phyloP scores from a whole-genome alignment of 129 eudicot genomes.

The Centaurea solstitialis region DNA sequence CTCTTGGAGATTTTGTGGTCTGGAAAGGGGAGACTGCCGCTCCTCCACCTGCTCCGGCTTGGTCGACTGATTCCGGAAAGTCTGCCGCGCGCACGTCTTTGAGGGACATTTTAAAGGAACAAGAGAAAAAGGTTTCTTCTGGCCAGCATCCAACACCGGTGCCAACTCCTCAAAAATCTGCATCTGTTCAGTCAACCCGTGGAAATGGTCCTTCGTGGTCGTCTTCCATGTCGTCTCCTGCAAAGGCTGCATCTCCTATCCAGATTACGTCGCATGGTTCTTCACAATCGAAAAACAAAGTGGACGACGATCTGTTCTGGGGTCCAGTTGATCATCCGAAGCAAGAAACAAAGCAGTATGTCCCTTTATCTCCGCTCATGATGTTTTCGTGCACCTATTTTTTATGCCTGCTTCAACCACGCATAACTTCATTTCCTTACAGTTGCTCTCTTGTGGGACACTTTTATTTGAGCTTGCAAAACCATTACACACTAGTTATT shows the following conservation, averaged over 20 bases:
- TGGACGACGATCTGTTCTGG: slow-evolving; percentile 93
- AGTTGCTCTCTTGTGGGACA: background rate
- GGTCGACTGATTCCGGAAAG: slow-evolving; percentile 90
- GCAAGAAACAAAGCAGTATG: slow-evolving; percentile 79
- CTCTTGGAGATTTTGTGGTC: slow-evolving; percentile 83
- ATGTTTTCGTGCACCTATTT: background rate
- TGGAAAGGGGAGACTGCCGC: slow-evolving; percentile 82
- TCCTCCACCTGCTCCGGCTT: slow-evolving; percentile 79
- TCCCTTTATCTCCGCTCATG: background rate
- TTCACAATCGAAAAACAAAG: slow-evolving; percentile 56
- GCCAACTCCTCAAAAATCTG: slow-evolving; percentile 51
- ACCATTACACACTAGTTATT: background rate
- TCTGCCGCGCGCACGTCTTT: slow-evolving; percentile 52
- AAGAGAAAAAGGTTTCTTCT: slow-evolving; percentile 57
- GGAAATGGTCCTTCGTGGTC: slow-evolving; percentile 63
- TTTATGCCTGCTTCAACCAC: background rate
- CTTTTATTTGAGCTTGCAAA: background rate
- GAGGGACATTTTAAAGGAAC: slow-evolving; percentile 93
- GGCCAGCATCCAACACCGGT: slow-evolving; percentile 29
- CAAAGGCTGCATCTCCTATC: slow-evolving; percentile 63
- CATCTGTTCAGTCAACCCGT: slow-evolving; percentile 43
- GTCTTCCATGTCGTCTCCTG: slow-evolving; percentile 47
- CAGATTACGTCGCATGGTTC: slow-evolving; percentile 41
- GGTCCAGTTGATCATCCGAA: slow-evolving; percentile 88
- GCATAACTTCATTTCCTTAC: background rate